Percentiles rank a stretch among this genome's conserved stretches.
Conservation (phyloP, 257 asterid genomes). For the Hygrophila difformis region DNA sequence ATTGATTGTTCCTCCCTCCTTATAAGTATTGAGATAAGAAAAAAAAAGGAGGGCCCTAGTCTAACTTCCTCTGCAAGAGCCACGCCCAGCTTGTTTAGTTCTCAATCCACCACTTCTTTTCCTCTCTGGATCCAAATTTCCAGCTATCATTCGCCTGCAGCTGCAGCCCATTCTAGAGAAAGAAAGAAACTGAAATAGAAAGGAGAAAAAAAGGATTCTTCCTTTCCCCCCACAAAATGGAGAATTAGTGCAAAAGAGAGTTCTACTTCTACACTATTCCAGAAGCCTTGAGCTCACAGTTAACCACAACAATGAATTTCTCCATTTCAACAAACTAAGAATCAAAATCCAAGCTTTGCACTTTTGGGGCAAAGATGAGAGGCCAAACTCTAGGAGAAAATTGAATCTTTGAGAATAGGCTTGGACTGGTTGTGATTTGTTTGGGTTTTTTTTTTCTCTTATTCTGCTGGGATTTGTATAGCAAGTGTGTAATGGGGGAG, state of each 20-base stretch:
- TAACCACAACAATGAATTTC: conserved; percentile 41
- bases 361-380: conserved; percentile 29
- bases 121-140: conserved; percentile 87
- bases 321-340: conserved; percentile 38
- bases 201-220: background rate
- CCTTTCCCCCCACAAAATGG: conserved; percentile 4
- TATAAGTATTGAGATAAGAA: background rate
- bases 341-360: background rate
- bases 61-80: conserved; percentile 99
- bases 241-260: background rate
- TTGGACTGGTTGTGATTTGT: conserved; percentile 12
- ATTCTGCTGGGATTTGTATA: conserved; percentile 17
- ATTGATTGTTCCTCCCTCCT: conserved; percentile 1
- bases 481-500: conserved; percentile 18
- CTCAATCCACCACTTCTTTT: conserved; percentile 89
- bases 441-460: conserved; percentile 1
- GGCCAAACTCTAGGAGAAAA: conserved; percentile 17
- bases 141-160: conserved; percentile 38
- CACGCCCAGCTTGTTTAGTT: conserved; percentile 97
- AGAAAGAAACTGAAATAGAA: conserved; percentile 6
- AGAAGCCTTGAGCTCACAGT: conserved; percentile 72
- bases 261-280: conserved; percentile 82
- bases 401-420: background rate
- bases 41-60: conserved; percentile 9
- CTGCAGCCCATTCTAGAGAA: conserved; percentile 49